A percentile compares a stretch with the other conserved stretches of the same genome.
Evolutionary conservation across 2,329 filamentous ascomycete genomes (phyloP).

Genomic region (Sclerotinia trifoliorum): DNA sequence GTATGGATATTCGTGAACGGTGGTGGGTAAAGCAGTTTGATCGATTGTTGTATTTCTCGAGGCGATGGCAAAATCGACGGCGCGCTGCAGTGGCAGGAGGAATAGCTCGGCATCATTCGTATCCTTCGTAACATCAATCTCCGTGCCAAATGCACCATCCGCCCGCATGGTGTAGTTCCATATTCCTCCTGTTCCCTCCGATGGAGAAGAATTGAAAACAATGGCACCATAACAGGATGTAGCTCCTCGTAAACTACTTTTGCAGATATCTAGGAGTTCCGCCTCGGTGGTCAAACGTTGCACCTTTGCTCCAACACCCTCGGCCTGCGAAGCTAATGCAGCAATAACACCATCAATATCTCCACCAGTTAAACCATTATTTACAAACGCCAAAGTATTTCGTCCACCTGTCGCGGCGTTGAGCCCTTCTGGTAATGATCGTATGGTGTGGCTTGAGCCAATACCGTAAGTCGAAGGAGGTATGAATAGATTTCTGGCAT

Average conservation of each 20-base stretch:
- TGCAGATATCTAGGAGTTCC: conserved; percentile 63
- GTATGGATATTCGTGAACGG: conserved; percentile 69
- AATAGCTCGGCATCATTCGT: conserved; percentile 78
- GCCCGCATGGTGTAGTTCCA: conserved; percentile 89
- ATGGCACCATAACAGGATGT: conserved; percentile 72
- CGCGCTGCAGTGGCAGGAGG: conserved; percentile 73
- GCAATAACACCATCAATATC: conserved; percentile 71
- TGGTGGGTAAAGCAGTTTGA: conserved; percentile 44
- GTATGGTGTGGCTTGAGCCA: conserved; percentile 58
- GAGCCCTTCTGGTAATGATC: conserved; percentile 64
- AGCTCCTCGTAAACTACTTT: conserved; percentile 62
- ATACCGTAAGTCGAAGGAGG: conserved; percentile 75
- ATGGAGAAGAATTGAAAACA: conserved; percentile 73
- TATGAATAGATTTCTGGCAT: conserved; percentile 79
- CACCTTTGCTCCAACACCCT: conserved; percentile 54
- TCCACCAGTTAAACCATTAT: conserved; percentile 68
- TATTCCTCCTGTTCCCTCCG: conserved; percentile 60
- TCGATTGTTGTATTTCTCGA: conserved; percentile 48
- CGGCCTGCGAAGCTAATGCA: conserved; percentile 57
- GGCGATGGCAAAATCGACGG: conserved; percentile 73
- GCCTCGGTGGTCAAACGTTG: conserved; percentile 53
- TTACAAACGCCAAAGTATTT: conserved; percentile 73
- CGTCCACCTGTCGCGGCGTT: conserved; percentile 55
- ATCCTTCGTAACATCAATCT: conserved; percentile 61
- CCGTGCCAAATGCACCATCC: conserved; percentile 67